A percentile compares a stretch with the other conserved stretches of the same genome.
These are phyloP conservation scores for Elaeis guineensis DNA, from an alignment of 176 grass and related monocot genomes.

Conservation along the genomic window DNA sequence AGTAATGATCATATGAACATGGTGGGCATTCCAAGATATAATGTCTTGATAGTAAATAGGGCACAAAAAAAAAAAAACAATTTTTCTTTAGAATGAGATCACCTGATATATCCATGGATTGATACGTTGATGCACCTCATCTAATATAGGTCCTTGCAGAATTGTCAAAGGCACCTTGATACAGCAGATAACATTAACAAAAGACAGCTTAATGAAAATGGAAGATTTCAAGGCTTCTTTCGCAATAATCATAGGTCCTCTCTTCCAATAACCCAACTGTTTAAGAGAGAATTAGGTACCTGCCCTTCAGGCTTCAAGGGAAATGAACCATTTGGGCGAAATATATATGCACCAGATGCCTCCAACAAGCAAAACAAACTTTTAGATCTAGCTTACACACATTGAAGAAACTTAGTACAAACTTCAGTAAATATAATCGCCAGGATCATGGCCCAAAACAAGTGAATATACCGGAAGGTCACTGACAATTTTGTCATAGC, in stretches of 20 bases:
- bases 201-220: too few relatives aligned
- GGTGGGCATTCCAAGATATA: too few relatives aligned
- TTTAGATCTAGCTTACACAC: neutral
- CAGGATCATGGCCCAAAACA: neutral
- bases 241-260: too few relatives aligned
- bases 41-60: too few relatives aligned
- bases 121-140: slow-evolving; percentile 83
- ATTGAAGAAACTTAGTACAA: neutral
- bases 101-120: slow-evolving; percentile 99
- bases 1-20: too few relatives aligned
- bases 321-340: slow-evolving; percentile 67
- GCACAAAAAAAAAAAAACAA: too few relatives aligned
- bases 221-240: too few relatives aligned
- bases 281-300: slow-evolving; percentile 32
- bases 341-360: slow-evolving; percentile 98
- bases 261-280: slow-evolving; percentile 9
- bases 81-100: neutral
- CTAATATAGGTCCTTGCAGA: slow-evolving; percentile 78
- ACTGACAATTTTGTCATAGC: slow-evolving; percentile 46
- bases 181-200: too few relatives aligned
- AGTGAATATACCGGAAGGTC: slow-evolving; percentile 65
- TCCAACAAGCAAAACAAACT: slow-evolving; percentile 30
- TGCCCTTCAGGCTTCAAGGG: slow-evolving; percentile 44
- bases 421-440: neutral
- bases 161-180: slow-evolving; percentile 44